A percentile compares a stretch with the other conserved stretches of the same genome.
Evolutionary conservation across 2,329 filamentous ascomycete species (phyloP).

Genomic region (Ascomycota sp.): DNA sequence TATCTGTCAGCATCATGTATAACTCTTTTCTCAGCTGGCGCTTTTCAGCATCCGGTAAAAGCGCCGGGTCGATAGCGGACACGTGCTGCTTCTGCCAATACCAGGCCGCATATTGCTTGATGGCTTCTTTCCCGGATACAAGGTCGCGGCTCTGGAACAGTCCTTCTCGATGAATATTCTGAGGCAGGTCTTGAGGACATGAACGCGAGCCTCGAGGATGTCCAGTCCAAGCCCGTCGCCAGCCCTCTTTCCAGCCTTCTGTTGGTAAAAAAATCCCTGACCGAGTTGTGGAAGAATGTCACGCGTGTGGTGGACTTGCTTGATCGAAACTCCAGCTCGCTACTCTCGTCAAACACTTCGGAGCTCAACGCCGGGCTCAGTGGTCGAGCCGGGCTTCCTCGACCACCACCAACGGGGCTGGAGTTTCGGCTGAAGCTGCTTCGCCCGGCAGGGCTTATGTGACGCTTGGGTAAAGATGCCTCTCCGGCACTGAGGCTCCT

Average conservation of each 20-base stretch:
- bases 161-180: conserved; percentile 16
- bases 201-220: conserved; percentile 12
- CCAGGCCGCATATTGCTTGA: conserved; percentile 21
- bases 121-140: conserved; percentile 8
- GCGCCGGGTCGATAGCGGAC: conserved; percentile 11
- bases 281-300: conserved; percentile 19
- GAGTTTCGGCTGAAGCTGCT: conserved; percentile 3
- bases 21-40: conserved; percentile 12
- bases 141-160: conserved; percentile 11
- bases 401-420: conserved; percentile 8
- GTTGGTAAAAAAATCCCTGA: conserved; percentile 18
- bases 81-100: conserved; percentile 25
- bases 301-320: conserved; percentile 19
- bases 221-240: conserved; percentile 14
- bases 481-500: conserved; percentile 3
- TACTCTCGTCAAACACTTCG: conserved; percentile 11
- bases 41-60: conserved; percentile 11
- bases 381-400: conserved; percentile 4
- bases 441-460: conserved; percentile 2
- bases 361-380: conserved; percentile 10
- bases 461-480: conserved; percentile 1
- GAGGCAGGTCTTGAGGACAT: conserved; percentile 17
- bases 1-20: conserved; percentile 17
- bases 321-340: conserved; percentile 19
- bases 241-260: conserved; percentile 7